Evolutionary conservation across 2,329 filamentous ascomycete species (phyloP), one percentile per base, ranked within the genome.

Genomic region (Endocalyx cinctus): DNA sequence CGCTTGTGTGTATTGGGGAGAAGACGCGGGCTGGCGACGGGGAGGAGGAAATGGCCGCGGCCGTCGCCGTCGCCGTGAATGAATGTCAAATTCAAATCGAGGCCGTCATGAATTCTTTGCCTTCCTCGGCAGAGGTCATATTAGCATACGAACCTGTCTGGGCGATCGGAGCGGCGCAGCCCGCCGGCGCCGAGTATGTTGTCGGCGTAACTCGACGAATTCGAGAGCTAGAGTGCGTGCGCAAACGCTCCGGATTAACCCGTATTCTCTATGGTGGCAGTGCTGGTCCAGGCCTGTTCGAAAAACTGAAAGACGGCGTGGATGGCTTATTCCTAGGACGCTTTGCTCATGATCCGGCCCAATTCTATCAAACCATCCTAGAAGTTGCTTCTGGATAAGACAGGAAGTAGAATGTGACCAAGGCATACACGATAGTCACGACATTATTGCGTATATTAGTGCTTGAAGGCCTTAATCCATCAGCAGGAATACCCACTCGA

Each of bases 61-160:
- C 69, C 1, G 69, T 82, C 0, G 70, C 69, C 0, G 54, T 66
- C 2, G 84, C 85, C 0, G 71, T 86, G 3, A 58, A 67, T 11
- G 82, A 89, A 57, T 85, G 84, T 48, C 66, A 63, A 22, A 60
- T 64, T 5, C 84, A 90, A 58, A 68, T 94, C 35, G 67, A 69
- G 25, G 66, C 76, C 2, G 77, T 86, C 3, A 55, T 92, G 32
- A 63, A 63, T 1, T 72, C 68, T 0, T 64, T 90, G 6, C 71
- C 79, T 1, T 65, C 66, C 10, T 67, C 77, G 12, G 74, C 78
- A 0, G 81, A 87, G 29, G 72, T 92, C 5, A 74, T 90, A 6
- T 70, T 94, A 37, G 87, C 87, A 1, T 94, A 94, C 53, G 87
- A 94, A 64, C 87, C 87, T 6, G 85, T 92, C 2, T 94, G 87